Evolutionary conservation across 2,329 filamentous ascomycete genomes (phyloP).

Genomic region (Xylariaceae sp.): DNA sequence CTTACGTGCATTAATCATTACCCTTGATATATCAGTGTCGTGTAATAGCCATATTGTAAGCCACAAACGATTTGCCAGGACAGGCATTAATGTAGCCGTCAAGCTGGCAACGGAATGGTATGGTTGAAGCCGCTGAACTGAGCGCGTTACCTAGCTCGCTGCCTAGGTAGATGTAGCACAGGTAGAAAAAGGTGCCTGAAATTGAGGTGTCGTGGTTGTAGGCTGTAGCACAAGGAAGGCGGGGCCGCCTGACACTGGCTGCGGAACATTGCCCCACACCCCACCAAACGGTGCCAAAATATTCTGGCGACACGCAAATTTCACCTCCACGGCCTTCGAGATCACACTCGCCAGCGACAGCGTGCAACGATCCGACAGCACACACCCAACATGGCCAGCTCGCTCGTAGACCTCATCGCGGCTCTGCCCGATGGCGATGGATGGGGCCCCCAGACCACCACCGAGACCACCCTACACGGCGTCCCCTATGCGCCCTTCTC

Average conservation of each 20-base stretch:
- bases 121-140: too few species aligned
- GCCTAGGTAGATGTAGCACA: neutral
- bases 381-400: slow-evolving; percentile 23
- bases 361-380: neutral
- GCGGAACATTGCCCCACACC: slow-evolving; percentile 22
- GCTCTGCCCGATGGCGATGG: slow-evolving; percentile 70
- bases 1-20: too few species aligned
- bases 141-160: too few species aligned
- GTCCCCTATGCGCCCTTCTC: slow-evolving; percentile 97
- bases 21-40: too few species aligned
- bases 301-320: slow-evolving; percentile 26
- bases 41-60: too few species aligned
- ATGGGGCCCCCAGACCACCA: slow-evolving; percentile 83
- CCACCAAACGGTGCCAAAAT: slow-evolving; percentile 29
- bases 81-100: too few species aligned
- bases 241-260: neutral
- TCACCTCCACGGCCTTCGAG: slow-evolving; percentile 15
- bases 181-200: too few species aligned
- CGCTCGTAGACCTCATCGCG: slow-evolving; percentile 59
- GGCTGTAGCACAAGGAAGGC: too few species aligned
- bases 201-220: too few species aligned
- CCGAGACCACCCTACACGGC: slow-evolving; percentile 85
- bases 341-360: slow-evolving; percentile 4
- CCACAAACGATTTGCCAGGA: too few species aligned
- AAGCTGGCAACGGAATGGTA: too few species aligned